Evolutionary conservation across 148 eudicot genomes (phyloP), one percentile per base, ranked within the genome.

Genomic region (Vaccinium vitisidaea): DNA sequence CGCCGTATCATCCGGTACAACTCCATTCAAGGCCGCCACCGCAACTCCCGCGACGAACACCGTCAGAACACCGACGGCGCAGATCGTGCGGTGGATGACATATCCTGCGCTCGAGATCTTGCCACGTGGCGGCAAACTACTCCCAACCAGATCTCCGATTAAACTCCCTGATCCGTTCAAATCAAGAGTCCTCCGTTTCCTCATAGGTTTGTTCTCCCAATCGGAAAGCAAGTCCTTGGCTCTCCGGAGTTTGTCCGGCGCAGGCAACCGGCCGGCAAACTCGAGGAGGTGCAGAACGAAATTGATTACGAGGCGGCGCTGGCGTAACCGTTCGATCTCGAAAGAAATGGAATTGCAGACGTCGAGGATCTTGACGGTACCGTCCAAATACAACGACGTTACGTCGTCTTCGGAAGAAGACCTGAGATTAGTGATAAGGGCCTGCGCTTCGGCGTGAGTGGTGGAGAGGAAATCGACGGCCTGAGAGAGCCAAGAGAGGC

Each of bases 401-500:
- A 46, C n/a, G 25, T 77, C 74, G 21, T 46, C 32, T 0, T 19
- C 9, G 32, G 56, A 9, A 18, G 78, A 75, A 18, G 78, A 32
- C 36, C n/a, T 16, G 48, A 84, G 58, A 8, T 67, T 77, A 27
- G 82, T 53, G 82, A 84, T 65, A 4, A 77, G 67, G 27, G 46
- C 48, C 8, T 52, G 53, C 5, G 86, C 76, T 67, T 84, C 86
- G 63, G 36, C 55, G 61, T 84, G 86, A 19, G 75, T 50, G 50
- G 77, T 4, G 25, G 77, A 50, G n/a, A 84, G 82, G 59, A 84
- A 78, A 9, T 79, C 81, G 49, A 84, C 82, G 30, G 77, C 82
- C 18, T 10, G 59, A 10, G 86, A 84, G 25, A 84, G 86, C 82
- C 76, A 84, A 19, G 82, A 78, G 21, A 84, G 80, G 50, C 53